Evolutionary conservation across 331 rosid genomes (phyloP), one percentile per base, ranked within the genome.

Genomic region (Cydonia oblonga): DNA sequence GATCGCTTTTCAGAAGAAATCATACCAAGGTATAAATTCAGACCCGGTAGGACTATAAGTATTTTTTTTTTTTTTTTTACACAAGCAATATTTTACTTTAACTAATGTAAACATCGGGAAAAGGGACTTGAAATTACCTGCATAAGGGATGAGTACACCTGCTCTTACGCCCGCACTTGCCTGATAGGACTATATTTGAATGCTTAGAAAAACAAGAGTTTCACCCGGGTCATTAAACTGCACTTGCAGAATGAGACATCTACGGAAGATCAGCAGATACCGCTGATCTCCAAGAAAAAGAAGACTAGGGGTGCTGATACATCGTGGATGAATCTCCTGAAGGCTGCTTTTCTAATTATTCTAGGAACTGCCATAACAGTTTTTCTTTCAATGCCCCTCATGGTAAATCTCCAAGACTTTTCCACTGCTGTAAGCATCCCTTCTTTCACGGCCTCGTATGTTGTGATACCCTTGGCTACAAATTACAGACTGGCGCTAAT

Each of bases 391-490:
- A 53, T 5, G 10, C 84, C 86, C n/a, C 81, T 83, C 12, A 77
- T 79, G 81, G 7, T 23, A 26, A 52, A 73, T 40, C 18, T 79
- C 60, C 42, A 57, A 53, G 54, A 68, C 0, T 76, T 83, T 32
- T 68, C 86, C 5, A 61, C 68, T 19, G 70, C 76, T 63, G 81
- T 76, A 63, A 76, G 35, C 74, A 38, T 79, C 56, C 81, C 84
- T 29, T 79, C 86, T 7, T 83, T 83, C 71, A n/a, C 24, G 19
- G 23, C 63, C 64, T 69, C 84, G 9, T 83, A 76, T 64, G 77
- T 83, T 18, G 67, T 83, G 54, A 49, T 83, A 56, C 86, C 86
- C 4, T 52, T 72, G 40, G 79, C 86, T 22, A 42, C 76, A 64
- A 83, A 58, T 69, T 64, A 49, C 62, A 65, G 81, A 64, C 69